Evolutionary conservation across 768 basidiomycete species (phyloP).

Genomic region (Suillus spraguei): DNA sequence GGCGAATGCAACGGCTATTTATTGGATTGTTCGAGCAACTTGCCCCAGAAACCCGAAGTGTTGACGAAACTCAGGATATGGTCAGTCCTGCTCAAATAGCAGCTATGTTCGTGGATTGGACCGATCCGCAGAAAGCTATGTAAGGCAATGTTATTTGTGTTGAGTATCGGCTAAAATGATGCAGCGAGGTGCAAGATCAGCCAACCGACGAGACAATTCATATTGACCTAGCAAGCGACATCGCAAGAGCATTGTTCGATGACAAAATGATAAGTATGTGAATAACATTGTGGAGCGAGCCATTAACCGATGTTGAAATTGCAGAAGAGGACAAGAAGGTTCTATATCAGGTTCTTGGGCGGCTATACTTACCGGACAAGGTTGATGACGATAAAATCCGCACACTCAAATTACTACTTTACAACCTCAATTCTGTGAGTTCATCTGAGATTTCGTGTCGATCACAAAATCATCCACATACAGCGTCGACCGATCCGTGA

Average conservation of each 20-base stretch:
- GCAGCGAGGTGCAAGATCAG: constrained; percentile 45
- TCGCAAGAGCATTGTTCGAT: constrained; percentile 51
- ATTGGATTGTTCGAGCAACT: constrained; percentile 67
- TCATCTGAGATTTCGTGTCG: no score
- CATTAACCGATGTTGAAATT: not conserved
- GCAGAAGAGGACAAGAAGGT: constrained; percentile 65
- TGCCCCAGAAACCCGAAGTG: constrained; percentile 54
- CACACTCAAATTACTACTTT: constrained; percentile 60
- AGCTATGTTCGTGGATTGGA: constrained; percentile 86
- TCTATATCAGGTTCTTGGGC: constrained; percentile 62
- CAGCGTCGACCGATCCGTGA: constrained; percentile 65
- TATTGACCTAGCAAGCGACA: constrained; percentile 55
- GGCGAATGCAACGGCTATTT: constrained; percentile 72
- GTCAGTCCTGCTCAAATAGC: constrained; percentile 72
- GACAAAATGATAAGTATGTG: constrained; percentile 55
- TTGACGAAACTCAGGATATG: constrained; percentile 77
- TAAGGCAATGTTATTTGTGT: constrained; percentile 36
- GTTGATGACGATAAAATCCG: constrained; percentile 72
- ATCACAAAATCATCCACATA: not conserved
- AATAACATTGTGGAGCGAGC: not conserved
- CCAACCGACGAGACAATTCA: constrained; percentile 47
- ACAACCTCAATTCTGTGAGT: constrained; percentile 58
- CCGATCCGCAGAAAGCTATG: constrained; percentile 75
- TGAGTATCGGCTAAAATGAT: not conserved
- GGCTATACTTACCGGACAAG: constrained; percentile 67